Percentiles rank a stretch among this genome's conserved stretches.
Conservation (phyloP, 2,329 filamentous ascomycete species). For the Phyllosticta citriasiana region DNA sequence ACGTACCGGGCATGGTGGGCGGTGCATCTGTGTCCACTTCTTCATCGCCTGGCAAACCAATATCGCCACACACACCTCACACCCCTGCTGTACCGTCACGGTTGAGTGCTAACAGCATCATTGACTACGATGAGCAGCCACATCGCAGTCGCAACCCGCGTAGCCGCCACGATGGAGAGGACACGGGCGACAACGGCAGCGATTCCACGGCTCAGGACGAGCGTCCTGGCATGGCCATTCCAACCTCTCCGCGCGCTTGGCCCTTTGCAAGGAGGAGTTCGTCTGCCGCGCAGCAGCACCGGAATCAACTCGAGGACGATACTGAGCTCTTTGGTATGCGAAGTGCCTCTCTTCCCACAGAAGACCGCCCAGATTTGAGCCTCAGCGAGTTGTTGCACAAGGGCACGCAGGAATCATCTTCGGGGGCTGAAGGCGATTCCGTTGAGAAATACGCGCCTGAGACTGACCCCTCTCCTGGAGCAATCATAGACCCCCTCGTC, state of each 20-base stretch:
- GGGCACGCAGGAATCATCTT: background rate
- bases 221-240: conserved; percentile 52
- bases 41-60: conserved; percentile 77
- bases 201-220: conserved; percentile 17
- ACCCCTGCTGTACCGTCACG: conserved; percentile 88
- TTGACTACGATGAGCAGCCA: conserved; percentile 47
- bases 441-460: background rate
- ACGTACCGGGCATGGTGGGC: conserved; percentile 49
- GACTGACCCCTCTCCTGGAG: conserved; percentile 1
- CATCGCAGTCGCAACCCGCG: conserved; percentile 25
- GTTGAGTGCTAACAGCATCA: conserved; percentile 82
- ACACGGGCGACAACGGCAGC: conserved; percentile 12
- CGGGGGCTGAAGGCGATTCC: background rate
- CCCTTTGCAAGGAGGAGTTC: conserved; percentile 51
- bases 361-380: conserved; percentile 54
- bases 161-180: conserved; percentile 11
- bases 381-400: conserved; percentile 48
- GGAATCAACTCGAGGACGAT: conserved; percentile 53
- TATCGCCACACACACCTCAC: conserved; percentile 84
- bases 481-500: background rate
- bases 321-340: conserved; percentile 51
- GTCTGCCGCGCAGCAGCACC: conserved; percentile 56
- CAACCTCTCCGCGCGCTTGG: conserved; percentile 52
- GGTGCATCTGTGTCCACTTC: conserved; percentile 70
- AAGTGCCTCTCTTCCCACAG: conserved; percentile 57